These are phyloP conservation scores for Roridomyces roridus DNA, from an alignment of 768 basidiomycete species.

Conservation along the genomic window DNA sequence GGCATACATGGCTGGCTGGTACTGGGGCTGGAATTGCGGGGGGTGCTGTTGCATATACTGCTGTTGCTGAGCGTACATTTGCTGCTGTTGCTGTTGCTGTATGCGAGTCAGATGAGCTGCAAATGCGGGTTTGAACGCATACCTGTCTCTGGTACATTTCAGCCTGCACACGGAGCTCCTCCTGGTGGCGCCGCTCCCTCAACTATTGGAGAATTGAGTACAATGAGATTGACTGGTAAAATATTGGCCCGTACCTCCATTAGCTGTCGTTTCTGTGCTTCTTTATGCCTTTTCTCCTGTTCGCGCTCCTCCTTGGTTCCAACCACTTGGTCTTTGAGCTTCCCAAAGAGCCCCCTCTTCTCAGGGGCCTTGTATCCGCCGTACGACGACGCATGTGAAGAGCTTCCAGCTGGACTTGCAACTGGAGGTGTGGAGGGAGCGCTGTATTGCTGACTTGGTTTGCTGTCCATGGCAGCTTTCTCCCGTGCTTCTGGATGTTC, in stretches of 20 bases:
- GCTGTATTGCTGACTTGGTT: slow-evolving; percentile 11
- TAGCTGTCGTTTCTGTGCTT: slow-evolving; percentile 29
- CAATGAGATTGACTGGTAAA: too few relatives aligned
- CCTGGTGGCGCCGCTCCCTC: slow-evolving; percentile 40
- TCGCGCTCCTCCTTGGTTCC: slow-evolving; percentile 72
- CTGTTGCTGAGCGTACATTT: slow-evolving; percentile 16
- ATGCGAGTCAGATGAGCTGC: too few relatives aligned
- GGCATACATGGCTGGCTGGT: slow-evolving; percentile 15
- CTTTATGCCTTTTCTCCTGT: slow-evolving; percentile 36
- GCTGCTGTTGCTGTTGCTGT: slow-evolving; percentile 30
- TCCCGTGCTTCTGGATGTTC: slow-evolving; percentile 57
- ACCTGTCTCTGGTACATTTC: slow-evolving; percentile 16
- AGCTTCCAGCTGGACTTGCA: slow-evolving; percentile 5
- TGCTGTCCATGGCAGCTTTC: slow-evolving; percentile 32
- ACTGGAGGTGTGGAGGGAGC: slow-evolving; percentile 13
- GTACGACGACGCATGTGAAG: slow-evolving; percentile 6
- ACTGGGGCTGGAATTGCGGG: slow-evolving; percentile 11
- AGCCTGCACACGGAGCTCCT: slow-evolving; percentile 20
- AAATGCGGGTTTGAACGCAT: neutral
- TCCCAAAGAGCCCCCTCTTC: slow-evolving; percentile 62
- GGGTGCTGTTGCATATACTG: slow-evolving; percentile 37
- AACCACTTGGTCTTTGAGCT: slow-evolving; percentile 66
- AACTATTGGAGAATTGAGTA: slow-evolving; percentile 26
- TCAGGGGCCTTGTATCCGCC: slow-evolving; percentile 22
- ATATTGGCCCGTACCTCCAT: slow-evolving; percentile 40